Percentiles rank a stretch among this genome's conserved stretches.
These are phyloP conservation scores for Xylaria acuta DNA, from an alignment of 495 filamentous ascomycete genomes.

Conservation along the genomic window DNA sequence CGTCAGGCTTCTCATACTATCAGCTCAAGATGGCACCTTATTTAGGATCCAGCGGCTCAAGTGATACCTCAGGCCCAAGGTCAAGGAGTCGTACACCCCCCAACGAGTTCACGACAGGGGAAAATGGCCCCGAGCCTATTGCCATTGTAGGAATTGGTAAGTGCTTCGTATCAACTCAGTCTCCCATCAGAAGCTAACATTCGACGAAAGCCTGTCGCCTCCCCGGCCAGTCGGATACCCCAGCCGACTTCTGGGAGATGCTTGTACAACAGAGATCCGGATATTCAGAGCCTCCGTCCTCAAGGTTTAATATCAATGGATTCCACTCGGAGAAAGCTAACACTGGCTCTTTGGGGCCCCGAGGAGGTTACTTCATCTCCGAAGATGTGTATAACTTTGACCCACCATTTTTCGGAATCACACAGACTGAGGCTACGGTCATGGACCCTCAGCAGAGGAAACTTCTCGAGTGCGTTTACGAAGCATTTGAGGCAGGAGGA, in stretches of 20 bases:
- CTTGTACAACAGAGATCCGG: background rate
- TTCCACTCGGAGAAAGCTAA: slow-evolving; percentile 6
- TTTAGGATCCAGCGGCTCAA: background rate
- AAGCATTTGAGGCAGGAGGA: background rate
- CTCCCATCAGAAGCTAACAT: background rate
- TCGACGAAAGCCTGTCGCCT: background rate
- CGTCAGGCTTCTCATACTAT: background rate
- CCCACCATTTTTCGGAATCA: background rate
- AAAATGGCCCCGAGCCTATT: background rate
- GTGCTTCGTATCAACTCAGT: background rate
- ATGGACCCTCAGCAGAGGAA: background rate
- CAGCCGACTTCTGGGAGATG: background rate
- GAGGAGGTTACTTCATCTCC: background rate
- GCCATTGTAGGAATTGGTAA: slow-evolving; percentile 9
- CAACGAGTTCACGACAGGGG: background rate
- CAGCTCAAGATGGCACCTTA: background rate
- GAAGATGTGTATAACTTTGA: slow-evolving; percentile 2
- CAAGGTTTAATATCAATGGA: slow-evolving; percentile 5
- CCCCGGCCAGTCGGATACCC: background rate
- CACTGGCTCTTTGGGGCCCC: background rate
- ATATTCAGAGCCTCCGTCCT: slow-evolving; percentile 1
- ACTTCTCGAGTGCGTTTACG: background rate
- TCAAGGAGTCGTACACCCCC: background rate
- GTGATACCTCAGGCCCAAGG: background rate
- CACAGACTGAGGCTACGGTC: background rate